Evolutionary conservation across 2,329 filamentous ascomycete genomes (phyloP).

Genomic region (Cytospora piceae): DNA sequence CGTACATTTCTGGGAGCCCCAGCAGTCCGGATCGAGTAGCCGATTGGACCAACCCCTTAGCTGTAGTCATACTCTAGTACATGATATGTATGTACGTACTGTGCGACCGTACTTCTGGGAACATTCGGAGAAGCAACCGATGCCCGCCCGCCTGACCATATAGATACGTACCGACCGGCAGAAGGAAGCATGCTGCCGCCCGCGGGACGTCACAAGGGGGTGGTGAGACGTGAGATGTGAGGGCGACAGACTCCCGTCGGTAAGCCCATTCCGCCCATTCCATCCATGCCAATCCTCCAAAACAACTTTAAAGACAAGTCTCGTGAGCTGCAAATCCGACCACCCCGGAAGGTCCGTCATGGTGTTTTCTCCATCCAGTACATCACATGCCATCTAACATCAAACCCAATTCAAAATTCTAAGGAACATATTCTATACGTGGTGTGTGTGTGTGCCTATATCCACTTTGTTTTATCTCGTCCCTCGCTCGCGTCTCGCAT

Average conservation of each 20-base stretch:
- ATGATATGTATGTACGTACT: background rate
- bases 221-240: background rate
- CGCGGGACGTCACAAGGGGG: background rate
- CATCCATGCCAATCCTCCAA: background rate
- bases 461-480: background rate
- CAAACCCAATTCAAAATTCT: too few species aligned
- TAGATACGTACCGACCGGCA: background rate
- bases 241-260: slow-evolving; percentile 25
- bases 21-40: too few species aligned
- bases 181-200: background rate
- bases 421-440: too few species aligned
- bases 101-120: background rate
- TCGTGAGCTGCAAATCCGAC: background rate
- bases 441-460: background rate
- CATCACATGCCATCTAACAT: background rate
- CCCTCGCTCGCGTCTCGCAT: background rate
- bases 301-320: background rate
- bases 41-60: too few species aligned
- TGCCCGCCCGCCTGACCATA: too few species aligned
- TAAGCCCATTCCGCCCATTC: background rate
- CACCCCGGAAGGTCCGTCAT: background rate
- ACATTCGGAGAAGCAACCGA: background rate
- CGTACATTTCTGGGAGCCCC: too few species aligned
- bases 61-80: too few species aligned
- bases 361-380: background rate